Evolutionary conservation across 768 basidiomycete species (phyloP).

Genomic region (Agaricus sinodeliciosus): DNA sequence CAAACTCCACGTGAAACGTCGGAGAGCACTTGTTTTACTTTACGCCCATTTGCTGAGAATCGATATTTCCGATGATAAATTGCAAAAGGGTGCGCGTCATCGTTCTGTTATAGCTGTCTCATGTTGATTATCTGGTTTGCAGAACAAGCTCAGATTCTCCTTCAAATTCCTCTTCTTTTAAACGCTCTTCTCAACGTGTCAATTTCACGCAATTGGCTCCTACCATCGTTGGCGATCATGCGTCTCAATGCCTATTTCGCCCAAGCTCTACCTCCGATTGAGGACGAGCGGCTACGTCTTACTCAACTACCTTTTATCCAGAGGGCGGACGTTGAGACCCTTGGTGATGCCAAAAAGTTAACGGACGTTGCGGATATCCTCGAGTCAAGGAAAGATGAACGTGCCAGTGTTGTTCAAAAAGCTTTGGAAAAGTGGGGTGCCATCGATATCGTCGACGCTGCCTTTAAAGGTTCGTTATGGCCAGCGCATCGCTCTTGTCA

Average conservation of each 20-base stretch:
- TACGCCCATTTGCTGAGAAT: slow-evolving; percentile 83
- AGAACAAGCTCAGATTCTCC: slow-evolving; percentile 71
- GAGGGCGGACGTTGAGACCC: slow-evolving; percentile 35
- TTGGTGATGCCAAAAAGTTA: slow-evolving; percentile 32
- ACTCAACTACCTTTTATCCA: slow-evolving; percentile 78
- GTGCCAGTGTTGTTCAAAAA: slow-evolving; percentile 50
- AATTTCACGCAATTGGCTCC: slow-evolving; percentile 84
- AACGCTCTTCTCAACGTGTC: slow-evolving; percentile 79
- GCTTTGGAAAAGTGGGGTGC: slow-evolving; percentile 65
- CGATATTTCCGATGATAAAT: slow-evolving; percentile 39
- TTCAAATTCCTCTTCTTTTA: slow-evolving; percentile 66
- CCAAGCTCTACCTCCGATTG: slow-evolving; percentile 69
- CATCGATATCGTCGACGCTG: slow-evolving; percentile 72
- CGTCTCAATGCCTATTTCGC: slow-evolving; percentile 76
- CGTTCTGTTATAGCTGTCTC: background rate
- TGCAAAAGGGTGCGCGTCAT: slow-evolving; percentile 56
- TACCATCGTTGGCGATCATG: slow-evolving; percentile 72
- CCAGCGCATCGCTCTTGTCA: background rate
- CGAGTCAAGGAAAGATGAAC: slow-evolving; percentile 44
- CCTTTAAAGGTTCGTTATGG: slow-evolving; percentile 70
- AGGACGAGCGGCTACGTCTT: slow-evolving; percentile 39
- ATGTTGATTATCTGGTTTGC: background rate
- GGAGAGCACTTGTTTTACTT: slow-evolving; percentile 63
- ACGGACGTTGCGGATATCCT: slow-evolving; percentile 40
- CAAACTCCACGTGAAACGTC: slow-evolving; percentile 31